phyloP scores from a whole-genome alignment of 441 rosid genomes.

The Codiaeum variegatum region DNA sequence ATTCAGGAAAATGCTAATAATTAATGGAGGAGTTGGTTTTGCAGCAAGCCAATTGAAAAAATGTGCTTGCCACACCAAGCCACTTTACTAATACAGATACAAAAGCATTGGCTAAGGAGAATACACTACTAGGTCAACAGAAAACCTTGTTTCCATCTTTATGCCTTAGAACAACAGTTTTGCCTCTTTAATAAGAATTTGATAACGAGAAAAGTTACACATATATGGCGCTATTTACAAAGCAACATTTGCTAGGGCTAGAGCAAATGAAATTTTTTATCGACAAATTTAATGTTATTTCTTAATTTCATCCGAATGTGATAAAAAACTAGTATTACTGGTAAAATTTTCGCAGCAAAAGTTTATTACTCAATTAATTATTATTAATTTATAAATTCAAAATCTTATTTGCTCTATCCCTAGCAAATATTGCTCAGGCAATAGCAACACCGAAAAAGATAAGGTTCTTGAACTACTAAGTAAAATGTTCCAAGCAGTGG shows the following conservation, averaged over 20 bases:
- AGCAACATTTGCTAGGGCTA: no score
- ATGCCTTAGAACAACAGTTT: neutral
- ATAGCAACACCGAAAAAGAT: neutral
- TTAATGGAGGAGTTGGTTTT: neutral
- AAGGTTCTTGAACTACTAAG: slow-evolving; percentile 10
- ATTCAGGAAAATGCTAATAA: neutral
- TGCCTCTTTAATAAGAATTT: neutral
- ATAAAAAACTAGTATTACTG: no score
- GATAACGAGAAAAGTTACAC: neutral
- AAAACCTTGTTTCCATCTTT: neutral
- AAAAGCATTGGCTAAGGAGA: neutral
- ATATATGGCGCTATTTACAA: no score
- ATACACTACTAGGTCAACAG: neutral
- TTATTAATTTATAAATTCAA: no score
- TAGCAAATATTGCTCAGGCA: no score
- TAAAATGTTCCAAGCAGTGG: neutral
- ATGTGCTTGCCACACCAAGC: neutral
- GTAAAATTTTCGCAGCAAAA: no score
- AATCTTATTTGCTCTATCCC: no score
- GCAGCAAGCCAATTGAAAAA: neutral
- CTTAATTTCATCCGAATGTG: no score
- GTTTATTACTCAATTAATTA: no score
- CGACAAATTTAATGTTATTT: no score
- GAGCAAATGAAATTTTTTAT: no score
- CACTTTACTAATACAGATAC: neutral